phyloP scores from a whole-genome alignment of 495 filamentous ascomycete genomes.

The Aspergillus cristatus region DNA sequence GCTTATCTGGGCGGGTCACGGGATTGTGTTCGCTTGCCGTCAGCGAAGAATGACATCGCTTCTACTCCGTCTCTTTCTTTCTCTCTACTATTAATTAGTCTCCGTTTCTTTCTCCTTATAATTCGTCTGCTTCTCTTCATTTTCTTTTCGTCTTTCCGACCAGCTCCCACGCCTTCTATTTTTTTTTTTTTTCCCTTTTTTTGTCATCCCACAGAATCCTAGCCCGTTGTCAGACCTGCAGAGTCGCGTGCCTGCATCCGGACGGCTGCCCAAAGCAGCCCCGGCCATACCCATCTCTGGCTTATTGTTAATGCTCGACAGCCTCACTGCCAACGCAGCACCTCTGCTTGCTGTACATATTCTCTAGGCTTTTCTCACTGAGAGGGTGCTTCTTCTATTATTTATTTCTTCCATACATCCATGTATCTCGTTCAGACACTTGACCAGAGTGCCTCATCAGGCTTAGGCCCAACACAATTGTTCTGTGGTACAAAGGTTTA shows the following conservation, averaged over 20 bases:
- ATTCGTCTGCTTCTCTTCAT: too few species aligned
- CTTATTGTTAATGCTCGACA: neutral
- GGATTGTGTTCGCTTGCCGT: too few species aligned
- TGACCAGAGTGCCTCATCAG: conserved; percentile 42
- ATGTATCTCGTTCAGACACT: conserved; percentile 41
- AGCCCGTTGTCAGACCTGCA: conserved; percentile 2
- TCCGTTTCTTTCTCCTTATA: too few species aligned
- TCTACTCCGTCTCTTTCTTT: too few species aligned
- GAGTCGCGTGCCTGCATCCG: conserved; percentile 25
- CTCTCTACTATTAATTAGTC: too few species aligned
- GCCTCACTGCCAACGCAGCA: conserved; percentile 5
- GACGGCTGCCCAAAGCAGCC: neutral
- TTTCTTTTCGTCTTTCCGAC: too few species aligned
- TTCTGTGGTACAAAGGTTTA: conserved; percentile 1
- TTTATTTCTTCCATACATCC: conserved; percentile 12
- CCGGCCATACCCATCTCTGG: neutral
- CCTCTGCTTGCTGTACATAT: too few species aligned
- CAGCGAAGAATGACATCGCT: neutral
- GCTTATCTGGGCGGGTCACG: too few species aligned
- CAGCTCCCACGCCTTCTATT: too few species aligned
- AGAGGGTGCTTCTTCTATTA: conserved; percentile 8
- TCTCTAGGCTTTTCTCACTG: neutral
- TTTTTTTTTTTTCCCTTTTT: too few species aligned
- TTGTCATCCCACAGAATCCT: too few species aligned
- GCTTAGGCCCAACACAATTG: conserved; percentile 15